phyloP scores from a whole-genome alignment of 176 grass and related monocot genomes.

The Poa pratensis region DNA sequence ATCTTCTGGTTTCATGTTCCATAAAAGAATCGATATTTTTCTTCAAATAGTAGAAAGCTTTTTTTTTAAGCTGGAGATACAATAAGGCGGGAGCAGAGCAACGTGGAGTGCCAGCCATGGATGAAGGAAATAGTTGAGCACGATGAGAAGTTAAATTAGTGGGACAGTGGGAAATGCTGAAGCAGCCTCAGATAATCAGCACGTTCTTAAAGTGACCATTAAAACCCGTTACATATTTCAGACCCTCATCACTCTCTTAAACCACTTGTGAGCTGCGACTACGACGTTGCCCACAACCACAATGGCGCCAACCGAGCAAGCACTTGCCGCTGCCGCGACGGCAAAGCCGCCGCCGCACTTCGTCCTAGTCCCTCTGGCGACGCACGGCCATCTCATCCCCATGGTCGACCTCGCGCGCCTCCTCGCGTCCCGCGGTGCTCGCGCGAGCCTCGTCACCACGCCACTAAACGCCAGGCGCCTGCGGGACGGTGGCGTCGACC shows the following conservation, averaged over 20 bases:
- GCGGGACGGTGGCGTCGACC: slow-evolving; percentile 32
- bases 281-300: not conserved
- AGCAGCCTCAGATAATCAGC: not conserved
- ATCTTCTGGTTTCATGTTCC: not conserved
- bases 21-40: not conserved
- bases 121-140: not conserved
- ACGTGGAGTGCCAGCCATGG: slow-evolving; percentile 12
- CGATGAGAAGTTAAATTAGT: not conserved
- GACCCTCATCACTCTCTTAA: not conserved
- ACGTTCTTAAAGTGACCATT: not conserved
- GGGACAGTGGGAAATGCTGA: not conserved
- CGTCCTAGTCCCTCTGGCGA: slow-evolving; percentile 56
- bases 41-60: not conserved
- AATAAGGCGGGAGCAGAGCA: not conserved
- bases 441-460: slow-evolving; percentile 55
- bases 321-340: not conserved
- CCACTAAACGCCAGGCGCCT: slow-evolving; percentile 51
- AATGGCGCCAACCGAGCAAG: slow-evolving; percentile 27
- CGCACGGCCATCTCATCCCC: slow-evolving; percentile 68
- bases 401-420: slow-evolving; percentile 63
- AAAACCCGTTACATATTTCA: not conserved
- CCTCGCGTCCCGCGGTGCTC: slow-evolving; percentile 48
- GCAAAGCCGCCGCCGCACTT: slow-evolving; percentile 39
- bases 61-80: not conserved
- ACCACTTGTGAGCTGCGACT: not conserved